Evolutionary conservation across 805 yeast genomes (phyloP).

Genomic region (Saturnispora halmiae): DNA sequence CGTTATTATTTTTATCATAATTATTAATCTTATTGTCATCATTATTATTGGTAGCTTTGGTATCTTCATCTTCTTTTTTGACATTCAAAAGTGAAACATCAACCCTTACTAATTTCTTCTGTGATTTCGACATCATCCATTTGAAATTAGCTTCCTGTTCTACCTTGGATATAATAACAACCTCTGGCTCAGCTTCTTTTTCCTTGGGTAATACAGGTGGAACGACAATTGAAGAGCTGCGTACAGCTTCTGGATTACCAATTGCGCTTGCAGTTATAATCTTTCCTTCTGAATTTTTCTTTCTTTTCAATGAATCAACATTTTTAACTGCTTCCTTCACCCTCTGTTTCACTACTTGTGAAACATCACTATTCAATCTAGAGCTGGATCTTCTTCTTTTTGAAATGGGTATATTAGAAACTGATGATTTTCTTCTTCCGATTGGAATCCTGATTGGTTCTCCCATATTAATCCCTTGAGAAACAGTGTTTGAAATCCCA

Average conservation of each 20-base stretch:
- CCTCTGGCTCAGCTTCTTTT: slow-evolving; percentile 6
- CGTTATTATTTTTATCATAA: no score
- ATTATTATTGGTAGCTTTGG: slow-evolving; percentile 6
- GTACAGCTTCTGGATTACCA: no score
- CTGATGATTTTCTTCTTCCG: slow-evolving; percentile 13
- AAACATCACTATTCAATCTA: slow-evolving; percentile 2
- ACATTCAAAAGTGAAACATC: slow-evolving; percentile 7
- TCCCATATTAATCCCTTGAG: slow-evolving; percentile 1
- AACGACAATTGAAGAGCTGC: no score
- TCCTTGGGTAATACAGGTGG: not conserved
- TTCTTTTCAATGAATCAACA: slow-evolving; percentile 5
- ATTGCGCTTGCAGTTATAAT: no score
- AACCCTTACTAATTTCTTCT: slow-evolving; percentile 6
- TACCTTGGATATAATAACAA: slow-evolving; percentile 4
- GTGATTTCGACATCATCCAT: slow-evolving; percentile 11
- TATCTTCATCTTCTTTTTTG: slow-evolving; percentile 3
- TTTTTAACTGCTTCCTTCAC: slow-evolving; percentile 7
- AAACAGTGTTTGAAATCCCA: not conserved
- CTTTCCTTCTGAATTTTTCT: slow-evolving; percentile 11
- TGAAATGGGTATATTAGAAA: not conserved
- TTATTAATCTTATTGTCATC: no score
- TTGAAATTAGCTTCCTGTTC: slow-evolving; percentile 9
- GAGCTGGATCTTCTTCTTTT: slow-evolving; percentile 15
- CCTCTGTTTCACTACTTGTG: slow-evolving; percentile 4
- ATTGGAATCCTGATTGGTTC: slow-evolving; percentile 6